Base-by-base conservation (phyloP, 441 rosid species). In the Pelargonium citronellum region DNA sequence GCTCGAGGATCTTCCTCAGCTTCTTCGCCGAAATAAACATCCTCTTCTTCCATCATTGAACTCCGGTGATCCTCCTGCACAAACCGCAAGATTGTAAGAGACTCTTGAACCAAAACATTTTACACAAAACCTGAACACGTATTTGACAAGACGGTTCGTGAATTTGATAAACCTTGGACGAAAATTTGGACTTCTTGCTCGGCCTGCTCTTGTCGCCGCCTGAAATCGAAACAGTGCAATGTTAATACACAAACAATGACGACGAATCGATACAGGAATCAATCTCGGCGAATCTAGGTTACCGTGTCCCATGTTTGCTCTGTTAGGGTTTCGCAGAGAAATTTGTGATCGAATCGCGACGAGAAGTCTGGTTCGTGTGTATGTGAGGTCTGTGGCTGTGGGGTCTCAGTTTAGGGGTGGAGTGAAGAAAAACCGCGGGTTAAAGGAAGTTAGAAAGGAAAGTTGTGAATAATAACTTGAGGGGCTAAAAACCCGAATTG, bases 61-160 rank as follows among this genome's bases (percentile, higher is more conserved):
- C 80, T 77, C 73, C 77, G 81, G 22, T 81, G 80, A 78, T 86
- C 95, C 67, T 87, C 97, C 94, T 91, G 85, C 73, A 70, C 11
- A 60, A 43, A 57, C 47, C n/a, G n/a, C 7, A 20, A 1, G 46
- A 24, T 67, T 39, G 60, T 19, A 27, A 34, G 41, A 64, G 2
- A 62, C 30, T 27, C 3, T 27, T 27, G 30, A 27, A 67, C 34
- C 47, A 37, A 1, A 20, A 68, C 57, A 13, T 13, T 49, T 7
- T 66, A 15, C 24, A 64, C n/a, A 1, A 34, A 24, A 15, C 3
- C 2, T 19, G 20, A 15, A 17, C 57, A n/a, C 15, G 6, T 16
- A 49, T 11, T 5, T 49, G 16, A 27, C 57, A 49, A 13, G 5
- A 13, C 16, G 57, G 15, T 49, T 49, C 16, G 51, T 20, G 16